phyloP scores from a whole-genome alignment of 768 basidiomycete species.

The Phaeolepiota aurea region DNA sequence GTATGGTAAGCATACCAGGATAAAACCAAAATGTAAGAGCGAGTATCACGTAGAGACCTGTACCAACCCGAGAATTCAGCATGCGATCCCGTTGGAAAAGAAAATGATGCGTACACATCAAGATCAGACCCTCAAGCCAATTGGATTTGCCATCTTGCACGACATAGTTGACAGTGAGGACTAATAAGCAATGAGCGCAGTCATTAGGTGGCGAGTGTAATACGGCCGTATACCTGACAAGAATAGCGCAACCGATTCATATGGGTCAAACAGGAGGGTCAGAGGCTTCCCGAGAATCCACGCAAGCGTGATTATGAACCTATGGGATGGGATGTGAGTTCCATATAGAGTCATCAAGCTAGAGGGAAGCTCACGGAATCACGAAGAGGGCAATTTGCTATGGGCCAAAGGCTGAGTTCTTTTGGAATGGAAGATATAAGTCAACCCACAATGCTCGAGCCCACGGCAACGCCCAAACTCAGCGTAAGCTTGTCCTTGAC shows the following conservation, averaged over 20 bases:
- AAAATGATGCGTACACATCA: conserved; percentile 42
- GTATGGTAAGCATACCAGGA: conserved; percentile 27
- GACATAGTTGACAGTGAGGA: conserved; percentile 79
- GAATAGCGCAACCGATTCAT: conserved; percentile 64
- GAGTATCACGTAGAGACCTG: conserved; percentile 66
- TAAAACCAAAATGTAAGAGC: conserved; percentile 63
- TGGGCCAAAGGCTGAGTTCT: conserved; percentile 3
- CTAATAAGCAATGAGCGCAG: conserved; percentile 20
- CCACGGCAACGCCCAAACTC: conserved; percentile 84
- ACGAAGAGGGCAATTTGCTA: conserved; percentile 84
- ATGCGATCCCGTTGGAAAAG: not conserved
- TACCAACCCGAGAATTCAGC: not conserved
- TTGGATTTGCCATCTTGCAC: conserved; percentile 78
- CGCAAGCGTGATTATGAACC: conserved; percentile 64
- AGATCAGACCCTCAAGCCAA: conserved; percentile 50
- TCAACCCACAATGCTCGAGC: conserved; percentile 64
- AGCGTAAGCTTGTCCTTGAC: conserved; percentile 86
- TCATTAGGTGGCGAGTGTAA: not conserved
- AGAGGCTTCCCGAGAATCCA: conserved; percentile 81
- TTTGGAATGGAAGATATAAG: not conserved
- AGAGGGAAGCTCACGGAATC: conserved; percentile 50
- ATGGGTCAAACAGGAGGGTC: conserved; percentile 82
- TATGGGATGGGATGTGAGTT: conserved; percentile 15
- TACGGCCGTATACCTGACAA: conserved; percentile 25
- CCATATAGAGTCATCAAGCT: not conserved